These are phyloP conservation scores for Penicillium lagena DNA, from an alignment of 495 filamentous ascomycete genomes.

Conservation along the genomic window DNA sequence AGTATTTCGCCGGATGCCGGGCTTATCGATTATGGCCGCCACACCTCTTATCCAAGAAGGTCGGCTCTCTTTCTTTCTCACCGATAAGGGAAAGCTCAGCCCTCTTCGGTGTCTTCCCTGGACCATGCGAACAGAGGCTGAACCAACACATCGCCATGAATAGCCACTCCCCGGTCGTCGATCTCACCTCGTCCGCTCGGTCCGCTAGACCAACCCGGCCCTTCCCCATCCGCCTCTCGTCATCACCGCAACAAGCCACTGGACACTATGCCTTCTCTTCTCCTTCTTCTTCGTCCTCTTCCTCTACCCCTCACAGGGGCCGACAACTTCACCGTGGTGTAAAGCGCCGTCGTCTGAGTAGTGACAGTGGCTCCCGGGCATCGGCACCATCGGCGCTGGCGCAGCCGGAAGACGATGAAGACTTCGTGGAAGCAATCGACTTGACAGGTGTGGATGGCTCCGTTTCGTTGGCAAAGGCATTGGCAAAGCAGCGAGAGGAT, in stretches of 20 bases:
- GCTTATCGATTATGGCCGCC: no score
- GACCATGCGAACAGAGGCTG: no score
- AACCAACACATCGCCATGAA: slow-evolving; percentile 3
- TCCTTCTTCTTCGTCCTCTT: background rate
- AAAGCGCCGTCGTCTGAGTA: slow-evolving; percentile 7
- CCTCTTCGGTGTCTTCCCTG: no score
- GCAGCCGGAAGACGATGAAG: slow-evolving; percentile 20
- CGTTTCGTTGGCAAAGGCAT: slow-evolving; percentile 33
- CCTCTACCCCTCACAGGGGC: background rate
- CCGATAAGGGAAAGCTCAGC: no score
- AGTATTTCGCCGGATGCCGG: no score
- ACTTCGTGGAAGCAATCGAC: slow-evolving; percentile 51
- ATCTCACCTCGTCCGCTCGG: slow-evolving; percentile 4
- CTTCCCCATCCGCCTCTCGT: background rate
- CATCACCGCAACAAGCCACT: background rate
- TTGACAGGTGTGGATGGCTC: slow-evolving; percentile 50
- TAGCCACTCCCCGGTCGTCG: slow-evolving; percentile 9
- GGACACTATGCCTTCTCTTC: background rate
- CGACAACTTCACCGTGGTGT: slow-evolving; percentile 7
- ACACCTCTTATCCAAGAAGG: no score
- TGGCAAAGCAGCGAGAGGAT: slow-evolving; percentile 40
- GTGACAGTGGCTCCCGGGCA: background rate
- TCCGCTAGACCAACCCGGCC: background rate
- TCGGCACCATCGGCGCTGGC: background rate
- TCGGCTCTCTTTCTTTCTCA: no score